Evolutionary conservation across 1,284 basidiomycete genomes (phyloP).

Genomic region (Amylostereum chailletii): DNA sequence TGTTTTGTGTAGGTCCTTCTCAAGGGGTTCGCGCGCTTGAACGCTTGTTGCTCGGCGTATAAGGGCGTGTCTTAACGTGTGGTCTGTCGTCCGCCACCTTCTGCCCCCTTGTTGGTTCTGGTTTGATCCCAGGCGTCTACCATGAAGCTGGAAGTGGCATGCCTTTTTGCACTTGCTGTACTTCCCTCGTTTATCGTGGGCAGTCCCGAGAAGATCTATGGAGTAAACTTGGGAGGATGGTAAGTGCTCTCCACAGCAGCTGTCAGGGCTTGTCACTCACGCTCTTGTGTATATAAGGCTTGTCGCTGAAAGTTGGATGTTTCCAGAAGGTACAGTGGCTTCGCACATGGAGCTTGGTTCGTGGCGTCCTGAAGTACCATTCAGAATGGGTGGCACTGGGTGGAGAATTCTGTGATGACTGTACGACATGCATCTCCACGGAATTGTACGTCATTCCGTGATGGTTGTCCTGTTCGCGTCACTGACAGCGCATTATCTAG

Average conservation of each 20-base stretch:
- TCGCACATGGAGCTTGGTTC: neutral
- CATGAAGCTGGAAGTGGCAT: neutral
- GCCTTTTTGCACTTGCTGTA: slow-evolving; percentile 10
- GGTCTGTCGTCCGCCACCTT: too few species aligned
- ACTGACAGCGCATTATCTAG: slow-evolving; percentile 19
- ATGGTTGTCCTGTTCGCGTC: neutral
- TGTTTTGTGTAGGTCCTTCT: too few species aligned
- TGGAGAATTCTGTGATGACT: slow-evolving; percentile 43
- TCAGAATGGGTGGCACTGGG: slow-evolving; percentile 62
- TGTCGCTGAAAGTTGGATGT: slow-evolving; percentile 60
- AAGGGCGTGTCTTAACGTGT: too few species aligned
- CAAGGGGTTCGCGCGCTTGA: too few species aligned
- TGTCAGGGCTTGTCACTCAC: neutral
- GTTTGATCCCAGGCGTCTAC: neutral
- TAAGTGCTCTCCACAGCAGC: slow-evolving; percentile 17
- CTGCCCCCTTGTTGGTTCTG: neutral
- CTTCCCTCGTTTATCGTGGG: slow-evolving; percentile 13
- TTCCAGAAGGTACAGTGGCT: slow-evolving; percentile 38
- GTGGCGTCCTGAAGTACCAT: neutral
- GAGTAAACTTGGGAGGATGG: slow-evolving; percentile 60
- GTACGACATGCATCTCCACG: slow-evolving; percentile 45
- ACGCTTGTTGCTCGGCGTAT: too few species aligned
- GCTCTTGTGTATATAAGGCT: slow-evolving; percentile 29
- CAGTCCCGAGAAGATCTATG: slow-evolving; percentile 47
- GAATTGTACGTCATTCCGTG: slow-evolving; percentile 40